Evolutionary conservation across 352 stramenopile genomes (phyloP), one percentile per base, ranked within the genome.

Genomic region (Pythium brachiatum): DNA sequence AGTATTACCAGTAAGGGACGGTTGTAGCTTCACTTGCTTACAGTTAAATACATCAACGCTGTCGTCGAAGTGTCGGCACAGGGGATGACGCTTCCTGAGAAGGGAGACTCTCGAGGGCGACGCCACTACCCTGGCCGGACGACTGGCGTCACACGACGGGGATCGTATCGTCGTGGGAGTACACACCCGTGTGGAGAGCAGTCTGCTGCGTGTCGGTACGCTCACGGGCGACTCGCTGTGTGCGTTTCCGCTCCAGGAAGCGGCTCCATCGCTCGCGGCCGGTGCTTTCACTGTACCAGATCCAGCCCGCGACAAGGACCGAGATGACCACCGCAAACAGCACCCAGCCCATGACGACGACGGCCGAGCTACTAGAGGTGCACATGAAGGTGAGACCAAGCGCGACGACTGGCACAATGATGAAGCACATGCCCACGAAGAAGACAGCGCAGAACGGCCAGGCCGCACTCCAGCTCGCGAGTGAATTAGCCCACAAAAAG

Each of bases 401-500:
- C 13, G 55, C n/a, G 11, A 74, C 29, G 15, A 36, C 26, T 1
- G 64, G 68, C 6, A 62, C 27, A 23, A 73, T 31, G 15, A 65
- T 1, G 56, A 73, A 76, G 25, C 59, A 56, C 25, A 59, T 44
- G 29, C 31, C 26, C 8, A 72, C 23, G 36, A 75, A 75, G 16
- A 75, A 44, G 2, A 64, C 54, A 2, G 64, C 68, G 18, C 46
- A 64, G 50, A 62, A 58, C 21, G 68, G 68, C 68, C 68, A 75
- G 27, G 60, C 55, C 16, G 58, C 68, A 31, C 63, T 72, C 59
- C 52, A 72, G 34, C 32, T 52, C 15, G 61, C 85, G 16, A 94
- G 58, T 1, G 64, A 50, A 8, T 68, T 69, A 18, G 85, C 80
- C 41, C 64, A 73, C 26, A 67, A 36, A 18, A 94, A 56, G 16